Evolutionary conservation across 306 rosid species (phyloP), one percentile per base, ranked within the genome.

Genomic region (Medicago truncatula): DNA sequence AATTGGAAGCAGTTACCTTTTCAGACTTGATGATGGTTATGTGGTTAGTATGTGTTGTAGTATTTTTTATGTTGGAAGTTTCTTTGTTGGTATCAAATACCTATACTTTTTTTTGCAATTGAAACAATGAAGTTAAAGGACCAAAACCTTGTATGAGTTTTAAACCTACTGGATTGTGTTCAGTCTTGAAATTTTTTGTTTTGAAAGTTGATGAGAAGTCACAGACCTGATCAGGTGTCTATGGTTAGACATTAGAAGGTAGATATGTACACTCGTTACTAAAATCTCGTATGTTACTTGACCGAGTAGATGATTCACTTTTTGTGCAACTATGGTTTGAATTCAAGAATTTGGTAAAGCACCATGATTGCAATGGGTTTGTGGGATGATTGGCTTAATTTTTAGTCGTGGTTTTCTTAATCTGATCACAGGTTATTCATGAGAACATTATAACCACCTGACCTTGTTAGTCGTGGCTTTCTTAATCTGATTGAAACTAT

Each of bases 1-100:
- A 84, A 95, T 95, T 71, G 99, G 99, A 63, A 90, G 97, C 91
- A 95, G 99, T 76, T 95, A 95, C 84, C 96, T 95, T 61, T 95
- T 95, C 83, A 89, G 97, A 79, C 93, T 95, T 76, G 97, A 95
- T 82, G 97, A 95, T 85, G 99, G 96, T 77, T 87, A 89, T 79
- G 99, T 95, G 99, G 99, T 95, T 67, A 87, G 99, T 92, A 53
- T 62, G 85, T 84, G 44, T 62, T 78, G 15, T 56, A 70, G 69
- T 76, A 6, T 16, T 63, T 43, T 66, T 66, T 10, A 47, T 65
- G 76, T 80, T 15, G 21, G 38, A 34, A 34, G 7, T 34, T 34
- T 34, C 38, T 34, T 28, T 28, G 50, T 69, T 54, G 58, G 31
- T 44, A 52, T 80, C 77, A 39, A 54, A 25, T 63, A 72, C 54